These are phyloP conservation scores for Cladosporium phlei DNA, from an alignment of 2,329 filamentous ascomycete species.

Conservation along the genomic window DNA sequence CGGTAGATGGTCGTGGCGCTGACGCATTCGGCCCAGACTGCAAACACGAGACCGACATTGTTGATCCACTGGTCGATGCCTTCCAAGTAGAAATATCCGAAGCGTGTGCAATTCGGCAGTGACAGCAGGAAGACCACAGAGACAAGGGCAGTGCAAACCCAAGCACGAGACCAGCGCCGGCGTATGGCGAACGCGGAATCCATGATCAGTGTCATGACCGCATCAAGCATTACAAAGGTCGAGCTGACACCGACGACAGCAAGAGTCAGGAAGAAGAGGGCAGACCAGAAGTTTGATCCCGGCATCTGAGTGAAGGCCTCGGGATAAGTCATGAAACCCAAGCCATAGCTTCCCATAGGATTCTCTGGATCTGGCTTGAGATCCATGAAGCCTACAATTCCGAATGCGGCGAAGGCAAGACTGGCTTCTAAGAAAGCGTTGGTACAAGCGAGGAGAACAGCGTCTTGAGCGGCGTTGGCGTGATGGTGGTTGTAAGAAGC, in stretches of 20 bases:
- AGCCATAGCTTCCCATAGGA: constrained; percentile 50
- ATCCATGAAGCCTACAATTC: constrained; percentile 49
- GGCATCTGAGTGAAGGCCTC: constrained; percentile 55
- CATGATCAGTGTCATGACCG: constrained; percentile 50
- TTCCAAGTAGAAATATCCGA: constrained; percentile 53
- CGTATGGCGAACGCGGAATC: constrained; percentile 45
- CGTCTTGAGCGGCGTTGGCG: constrained; percentile 57
- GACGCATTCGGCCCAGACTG: constrained; percentile 51
- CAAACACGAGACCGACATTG: constrained; percentile 51
- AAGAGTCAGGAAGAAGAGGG: constrained; percentile 54
- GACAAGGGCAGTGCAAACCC: constrained; percentile 48
- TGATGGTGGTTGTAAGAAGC: constrained; percentile 54
- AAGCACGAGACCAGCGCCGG: constrained; percentile 35
- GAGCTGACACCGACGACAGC: constrained; percentile 56
- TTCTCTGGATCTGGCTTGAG: constrained; percentile 41
- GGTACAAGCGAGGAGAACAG: constrained; percentile 51
- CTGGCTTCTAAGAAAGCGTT: constrained; percentile 53
- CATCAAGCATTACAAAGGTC: constrained; percentile 57
- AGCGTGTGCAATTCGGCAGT: constrained; percentile 54
- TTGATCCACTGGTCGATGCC: constrained; percentile 55
- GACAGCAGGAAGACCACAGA: constrained; percentile 52
- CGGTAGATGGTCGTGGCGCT: constrained; percentile 51
- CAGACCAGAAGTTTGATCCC: constrained; percentile 54
- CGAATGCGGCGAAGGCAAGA: constrained; percentile 49
- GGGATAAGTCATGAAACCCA: constrained; percentile 55